A percentile compares a stretch with the other conserved stretches of the same genome.
phyloP scores from a whole-genome alignment of 345 rosid species.

The Diplotaxis tenuifolia region DNA sequence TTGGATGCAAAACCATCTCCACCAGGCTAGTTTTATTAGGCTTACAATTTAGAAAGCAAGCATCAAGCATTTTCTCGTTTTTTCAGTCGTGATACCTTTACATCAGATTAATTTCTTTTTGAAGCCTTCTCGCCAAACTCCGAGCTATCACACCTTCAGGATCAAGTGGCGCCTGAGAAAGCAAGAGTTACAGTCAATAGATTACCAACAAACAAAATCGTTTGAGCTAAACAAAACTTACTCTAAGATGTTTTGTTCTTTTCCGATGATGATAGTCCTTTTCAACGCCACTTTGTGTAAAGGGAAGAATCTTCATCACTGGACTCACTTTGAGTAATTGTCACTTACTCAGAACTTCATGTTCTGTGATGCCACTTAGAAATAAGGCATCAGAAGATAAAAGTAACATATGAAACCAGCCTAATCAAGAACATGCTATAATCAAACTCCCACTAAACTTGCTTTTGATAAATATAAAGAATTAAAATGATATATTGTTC shows the following conservation, averaged over 20 bases:
- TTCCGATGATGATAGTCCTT: slow-evolving; percentile 56
- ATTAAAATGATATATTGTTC: background rate
- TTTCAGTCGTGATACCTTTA: slow-evolving; percentile 70
- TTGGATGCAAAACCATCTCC: too few species aligned
- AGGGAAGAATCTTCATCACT: background rate
- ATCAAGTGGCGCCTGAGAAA: too few species aligned
- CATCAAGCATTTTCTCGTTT: slow-evolving; percentile 65
- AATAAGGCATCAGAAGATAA: slow-evolving; percentile 9
- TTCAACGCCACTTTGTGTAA: too few species aligned
- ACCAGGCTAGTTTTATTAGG: too few species aligned
- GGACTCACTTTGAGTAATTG: slow-evolving; percentile 30
- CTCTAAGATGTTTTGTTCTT: slow-evolving; percentile 54
- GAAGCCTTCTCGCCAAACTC: slow-evolving; percentile 34
- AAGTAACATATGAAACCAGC: slow-evolving; percentile 39
- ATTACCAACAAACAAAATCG: slow-evolving; percentile 25
- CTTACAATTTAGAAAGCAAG: background rate
- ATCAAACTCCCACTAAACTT: background rate
- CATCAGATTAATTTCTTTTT: slow-evolving; percentile 50
- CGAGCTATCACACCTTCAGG: too few species aligned
- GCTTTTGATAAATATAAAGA: background rate
- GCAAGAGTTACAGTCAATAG: slow-evolving; percentile 33
- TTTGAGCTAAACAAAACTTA: slow-evolving; percentile 41
- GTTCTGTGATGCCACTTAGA: slow-evolving; percentile 36
- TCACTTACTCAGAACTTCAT: slow-evolving; percentile 49
- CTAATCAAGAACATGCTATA: slow-evolving; percentile 67